A percentile compares a stretch with the other conserved stretches of the same genome.
Conservation (phyloP, 2,329 filamentous ascomycete species). For the Pyrenophora teres region DNA sequence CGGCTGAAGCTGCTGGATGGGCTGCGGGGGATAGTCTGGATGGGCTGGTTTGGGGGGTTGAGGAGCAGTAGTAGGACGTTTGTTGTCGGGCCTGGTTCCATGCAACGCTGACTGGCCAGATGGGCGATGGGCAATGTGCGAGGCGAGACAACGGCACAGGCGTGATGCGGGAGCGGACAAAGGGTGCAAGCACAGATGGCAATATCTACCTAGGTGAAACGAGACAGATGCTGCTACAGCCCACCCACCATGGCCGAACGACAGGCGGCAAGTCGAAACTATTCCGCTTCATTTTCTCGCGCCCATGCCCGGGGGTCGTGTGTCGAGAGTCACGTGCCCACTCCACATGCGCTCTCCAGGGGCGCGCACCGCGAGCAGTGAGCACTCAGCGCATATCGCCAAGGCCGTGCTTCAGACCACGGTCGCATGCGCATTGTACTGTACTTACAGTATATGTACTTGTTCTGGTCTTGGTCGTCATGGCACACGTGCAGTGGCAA, state of each 20-base stretch:
- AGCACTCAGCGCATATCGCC: no score
- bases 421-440: background rate
- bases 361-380: no score
- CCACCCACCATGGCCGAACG: background rate
- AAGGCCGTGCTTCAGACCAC: no score
- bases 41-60: constrained; percentile 27
- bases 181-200: constrained; percentile 4
- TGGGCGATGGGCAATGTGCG: constrained; percentile 3
- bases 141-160: constrained; percentile 18
- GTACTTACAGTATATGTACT: background rate
- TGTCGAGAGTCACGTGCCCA: constrained; percentile 19
- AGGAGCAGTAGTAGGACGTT: constrained; percentile 31
- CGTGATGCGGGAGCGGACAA: constrained; percentile 26
- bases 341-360: background rate
- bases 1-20: constrained; percentile 23
- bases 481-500: no score
- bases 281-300: constrained; percentile 23
- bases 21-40: constrained; percentile 25
- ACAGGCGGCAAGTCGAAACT: background rate
- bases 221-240: constrained; percentile 3
- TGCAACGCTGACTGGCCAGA: constrained; percentile 36
- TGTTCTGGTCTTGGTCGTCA: background rate
- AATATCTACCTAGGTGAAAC: constrained; percentile 3
- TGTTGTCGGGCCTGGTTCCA: constrained; percentile 31
- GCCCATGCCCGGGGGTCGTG: constrained; percentile 7